Percentiles rank a stretch among this genome's conserved stretches.
Conservation (phyloP, 345 rosid genomes). For the Conringia planisiliqua region DNA sequence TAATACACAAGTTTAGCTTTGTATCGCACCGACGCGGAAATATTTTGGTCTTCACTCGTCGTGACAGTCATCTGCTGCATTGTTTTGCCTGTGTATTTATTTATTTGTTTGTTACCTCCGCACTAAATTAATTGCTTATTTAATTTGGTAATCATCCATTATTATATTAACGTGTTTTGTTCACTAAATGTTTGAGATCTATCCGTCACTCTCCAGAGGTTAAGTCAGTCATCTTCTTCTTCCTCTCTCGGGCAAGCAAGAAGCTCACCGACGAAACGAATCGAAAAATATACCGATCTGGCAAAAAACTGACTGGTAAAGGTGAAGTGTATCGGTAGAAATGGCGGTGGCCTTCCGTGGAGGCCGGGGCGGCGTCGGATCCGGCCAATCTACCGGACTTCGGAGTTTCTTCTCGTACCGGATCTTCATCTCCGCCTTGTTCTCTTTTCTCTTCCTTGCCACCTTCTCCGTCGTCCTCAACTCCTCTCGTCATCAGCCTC, state of each 20-base stretch:
- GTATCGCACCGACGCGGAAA: conserved; percentile 29
- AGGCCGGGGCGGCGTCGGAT: conserved; percentile 50
- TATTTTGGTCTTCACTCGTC: background rate
- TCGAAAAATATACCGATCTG: conserved; percentile 15
- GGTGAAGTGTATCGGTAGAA: conserved; percentile 17
- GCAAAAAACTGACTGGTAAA: background rate
- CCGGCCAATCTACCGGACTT: conserved; percentile 44
- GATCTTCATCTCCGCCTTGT: conserved; percentile 80
- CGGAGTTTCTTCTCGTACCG: conserved; percentile 72
- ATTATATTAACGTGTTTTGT: conserved; percentile 14
- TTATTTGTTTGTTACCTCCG: conserved; percentile 13
- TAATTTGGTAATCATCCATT: background rate
- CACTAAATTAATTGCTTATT: conserved; percentile 7
- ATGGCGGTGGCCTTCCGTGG: conserved; percentile 88
- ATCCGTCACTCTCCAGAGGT: conserved; percentile 29
- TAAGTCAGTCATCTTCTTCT: conserved; percentile 4
- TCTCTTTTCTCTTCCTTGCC: conserved; percentile 72
- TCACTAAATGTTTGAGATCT: conserved; percentile 33
- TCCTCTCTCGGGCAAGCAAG: background rate
- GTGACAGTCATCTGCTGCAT: background rate
- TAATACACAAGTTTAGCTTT: background rate
- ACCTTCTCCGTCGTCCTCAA: conserved; percentile 73
- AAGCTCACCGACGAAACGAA: conserved; percentile 21
- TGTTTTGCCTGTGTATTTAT: background rate
- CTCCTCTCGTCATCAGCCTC: conserved; percentile 42